A percentile compares a stretch with the other conserved stretches of the same genome.
Conservation (phyloP, 2,329 filamentous ascomycete species). For the Aspergillus intermedius region DNA sequence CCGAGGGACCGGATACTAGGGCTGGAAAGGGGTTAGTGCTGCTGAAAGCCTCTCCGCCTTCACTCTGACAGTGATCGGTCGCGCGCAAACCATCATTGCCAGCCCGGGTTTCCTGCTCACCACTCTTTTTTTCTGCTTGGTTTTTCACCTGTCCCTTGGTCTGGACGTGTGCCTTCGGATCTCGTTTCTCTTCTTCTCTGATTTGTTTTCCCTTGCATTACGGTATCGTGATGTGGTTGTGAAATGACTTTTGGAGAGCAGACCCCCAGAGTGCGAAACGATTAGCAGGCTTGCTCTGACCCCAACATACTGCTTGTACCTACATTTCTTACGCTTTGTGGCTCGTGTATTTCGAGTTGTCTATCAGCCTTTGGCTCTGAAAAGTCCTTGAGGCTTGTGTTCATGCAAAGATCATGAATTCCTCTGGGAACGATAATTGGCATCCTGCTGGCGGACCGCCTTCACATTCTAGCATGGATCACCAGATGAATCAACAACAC, state of each 20-base stretch:
- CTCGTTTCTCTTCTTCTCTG: slow-evolving; percentile 1
- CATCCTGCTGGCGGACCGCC: slow-evolving; percentile 35
- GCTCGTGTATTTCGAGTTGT: not conserved
- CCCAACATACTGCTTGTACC: slow-evolving; percentile 2
- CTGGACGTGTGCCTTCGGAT: not conserved
- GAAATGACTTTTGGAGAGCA: slow-evolving; percentile 18
- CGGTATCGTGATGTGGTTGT: slow-evolving; percentile 22
- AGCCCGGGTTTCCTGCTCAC: slow-evolving; percentile 11
- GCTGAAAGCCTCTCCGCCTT: slow-evolving; percentile 27
- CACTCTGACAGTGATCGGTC: slow-evolving; percentile 32
- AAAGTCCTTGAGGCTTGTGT: slow-evolving; percentile 4
- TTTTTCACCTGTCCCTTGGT: not conserved
- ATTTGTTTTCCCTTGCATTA: not conserved
- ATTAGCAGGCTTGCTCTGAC: slow-evolving; percentile 11
- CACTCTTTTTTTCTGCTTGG: slow-evolving; percentile 4
- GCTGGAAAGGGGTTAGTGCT: slow-evolving; percentile 19
- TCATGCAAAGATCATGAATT: slow-evolving; percentile 33
- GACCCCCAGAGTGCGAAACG: slow-evolving; percentile 19
- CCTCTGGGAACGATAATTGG: slow-evolving; percentile 38
- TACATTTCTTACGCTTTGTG: not conserved
- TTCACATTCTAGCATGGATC: slow-evolving; percentile 38
- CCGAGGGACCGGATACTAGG: slow-evolving; percentile 15
- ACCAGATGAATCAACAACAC: slow-evolving; percentile 37
- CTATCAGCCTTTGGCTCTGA: not conserved
- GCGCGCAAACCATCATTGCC: slow-evolving; percentile 30